Base-by-base conservation (phyloP, 2,329 filamentous ascomycete species). In the Fusarium sp. region DNA sequence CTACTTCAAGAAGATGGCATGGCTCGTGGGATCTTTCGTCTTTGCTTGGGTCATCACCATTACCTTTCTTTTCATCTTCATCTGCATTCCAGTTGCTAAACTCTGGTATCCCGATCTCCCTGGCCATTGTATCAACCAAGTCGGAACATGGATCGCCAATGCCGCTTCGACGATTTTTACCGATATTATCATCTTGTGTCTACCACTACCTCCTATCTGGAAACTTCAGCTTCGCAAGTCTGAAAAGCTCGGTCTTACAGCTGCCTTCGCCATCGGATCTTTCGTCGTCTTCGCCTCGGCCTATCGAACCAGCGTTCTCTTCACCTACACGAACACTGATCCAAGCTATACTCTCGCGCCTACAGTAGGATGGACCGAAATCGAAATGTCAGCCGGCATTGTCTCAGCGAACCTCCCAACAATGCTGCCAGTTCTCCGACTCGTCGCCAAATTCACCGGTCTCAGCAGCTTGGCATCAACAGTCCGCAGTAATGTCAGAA, bases 371-470 rank as follows among this genome's bases (percentile, higher is more conserved):
- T 87, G 85, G 86, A 85, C 84, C 11, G 80, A 80, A 9, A 83
- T 87, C 66, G 86, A 87, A 73, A 83, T 85, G 77, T 80, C 84
- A 0, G 82, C 83, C 0, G 87, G 86, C 55, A 86, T 89, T 69
- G 80, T 87, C 46, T 86, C 86, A 0, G 86, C 86, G 11, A 87
- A 85, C 69, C 83, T 88, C 0, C 87, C 87, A 0, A 87, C 86
- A 1, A 79, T 88, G 42, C 82, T 85, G 10, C 86, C 86, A 6
- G 80, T 86, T 19, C 70, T 87, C 37, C 78, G 80, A 7, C 23
- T 73, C 15, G 78, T 84, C 12, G 79, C 83, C 6, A 80, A 84
- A n/a, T 80, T 85, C 23, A 85, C 84, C 63, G 73, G 77, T 15
- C 51, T 76, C 11, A 69, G 80, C n/a, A 80, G 79, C 7, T 38